Conservation (phyloP, 176 grass and related monocot genomes). For the Raddia guianensis region DNA sequence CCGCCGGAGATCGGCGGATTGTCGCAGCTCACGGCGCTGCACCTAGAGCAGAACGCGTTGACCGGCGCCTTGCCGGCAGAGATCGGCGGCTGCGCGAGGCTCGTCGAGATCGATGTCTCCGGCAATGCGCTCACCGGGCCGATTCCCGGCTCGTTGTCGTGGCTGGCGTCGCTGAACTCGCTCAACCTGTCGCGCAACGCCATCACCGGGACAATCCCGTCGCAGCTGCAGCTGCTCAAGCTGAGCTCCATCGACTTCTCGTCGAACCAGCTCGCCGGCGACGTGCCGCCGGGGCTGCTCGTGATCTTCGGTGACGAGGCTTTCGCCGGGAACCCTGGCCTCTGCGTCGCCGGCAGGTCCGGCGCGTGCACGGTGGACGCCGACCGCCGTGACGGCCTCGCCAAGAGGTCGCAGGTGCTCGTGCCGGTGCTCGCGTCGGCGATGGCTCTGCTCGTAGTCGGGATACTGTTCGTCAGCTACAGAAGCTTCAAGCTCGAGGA, state of each 20-base stretch:
- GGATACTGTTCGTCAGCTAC: conserved; percentile 67
- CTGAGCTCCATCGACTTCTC: conserved; percentile 87
- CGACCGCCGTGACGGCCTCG: conserved; percentile 35
- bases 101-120: conserved; percentile 74
- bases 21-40: conserved; percentile 54
- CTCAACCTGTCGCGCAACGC: conserved; percentile 61
- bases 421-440: conserved; percentile 51
- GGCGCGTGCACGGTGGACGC: conserved; percentile 51
- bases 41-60: conserved; percentile 62
- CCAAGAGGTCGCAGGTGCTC: conserved; percentile 34
- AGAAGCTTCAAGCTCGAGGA: conserved; percentile 74
- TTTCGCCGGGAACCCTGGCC: conserved; percentile 54
- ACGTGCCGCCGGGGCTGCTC: conserved; percentile 60
- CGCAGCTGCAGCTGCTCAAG: conserved; percentile 61
- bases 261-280: conserved; percentile 58
- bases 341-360: conserved; percentile 52
- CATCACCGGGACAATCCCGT: conserved; percentile 63
- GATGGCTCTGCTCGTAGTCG: conserved; percentile 53
- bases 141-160: conserved; percentile 51
- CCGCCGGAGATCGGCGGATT: conserved; percentile 63
- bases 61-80: conserved; percentile 49
- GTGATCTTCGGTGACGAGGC: conserved; percentile 57
- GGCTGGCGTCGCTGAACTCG: conserved; percentile 69
- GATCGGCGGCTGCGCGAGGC: conserved; percentile 53
- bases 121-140: conserved; percentile 59